A percentile compares a stretch with the other conserved stretches of the same genome.
Evolutionary conservation across 768 basidiomycete genomes (phyloP).

Genomic region (Steccherinum ochraceum): DNA sequence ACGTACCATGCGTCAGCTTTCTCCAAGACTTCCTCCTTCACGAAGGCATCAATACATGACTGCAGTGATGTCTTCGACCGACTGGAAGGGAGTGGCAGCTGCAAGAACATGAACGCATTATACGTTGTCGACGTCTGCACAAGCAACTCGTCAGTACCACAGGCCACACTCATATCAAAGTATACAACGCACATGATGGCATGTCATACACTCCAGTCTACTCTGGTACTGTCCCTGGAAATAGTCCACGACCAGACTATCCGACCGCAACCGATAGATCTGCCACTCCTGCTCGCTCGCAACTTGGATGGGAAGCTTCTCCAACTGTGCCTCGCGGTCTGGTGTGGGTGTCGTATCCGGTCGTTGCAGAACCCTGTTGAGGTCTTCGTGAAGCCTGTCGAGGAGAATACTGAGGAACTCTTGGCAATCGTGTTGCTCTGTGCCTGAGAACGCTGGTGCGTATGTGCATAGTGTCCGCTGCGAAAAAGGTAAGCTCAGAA

Average conservation of each 20-base stretch:
- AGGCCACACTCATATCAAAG: too few relatives aligned
- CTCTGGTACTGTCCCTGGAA: conserved; percentile 98
- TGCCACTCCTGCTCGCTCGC: conserved; percentile 93
- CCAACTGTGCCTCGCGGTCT: conserved; percentile 82
- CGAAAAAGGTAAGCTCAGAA: conserved; percentile 23
- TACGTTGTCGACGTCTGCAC: conserved; percentile 92
- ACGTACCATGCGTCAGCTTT: conserved; percentile 90
- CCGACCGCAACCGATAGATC: conserved; percentile 82
- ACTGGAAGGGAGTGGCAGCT: conserved; percentile 77
- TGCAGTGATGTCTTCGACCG: conserved; percentile 62
- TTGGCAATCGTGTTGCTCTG: conserved; percentile 95
- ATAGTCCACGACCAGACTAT: conserved; percentile 91
- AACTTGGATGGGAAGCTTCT: conserved; percentile 78
- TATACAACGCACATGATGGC: conserved; percentile 78
- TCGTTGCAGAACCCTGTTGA: conserved; percentile 82
- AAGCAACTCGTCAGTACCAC: too few relatives aligned
- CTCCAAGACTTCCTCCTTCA: conserved; percentile 85
- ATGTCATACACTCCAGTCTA: conserved; percentile 83
- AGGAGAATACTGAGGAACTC: conserved; percentile 93
- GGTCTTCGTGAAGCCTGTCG: conserved; percentile 93
- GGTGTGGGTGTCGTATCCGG: conserved; percentile 59
- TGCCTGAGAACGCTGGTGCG: conserved; percentile 71
- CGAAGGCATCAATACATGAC: conserved; percentile 84
- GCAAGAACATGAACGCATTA: conserved; percentile 93
- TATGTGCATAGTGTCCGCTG: conserved; percentile 55